Percentiles rank a stretch among this genome's conserved stretches.
These are phyloP conservation scores for Strobilomyces dryophilus DNA, from an alignment of 768 basidiomycete genomes.

Conservation along the genomic window DNA sequence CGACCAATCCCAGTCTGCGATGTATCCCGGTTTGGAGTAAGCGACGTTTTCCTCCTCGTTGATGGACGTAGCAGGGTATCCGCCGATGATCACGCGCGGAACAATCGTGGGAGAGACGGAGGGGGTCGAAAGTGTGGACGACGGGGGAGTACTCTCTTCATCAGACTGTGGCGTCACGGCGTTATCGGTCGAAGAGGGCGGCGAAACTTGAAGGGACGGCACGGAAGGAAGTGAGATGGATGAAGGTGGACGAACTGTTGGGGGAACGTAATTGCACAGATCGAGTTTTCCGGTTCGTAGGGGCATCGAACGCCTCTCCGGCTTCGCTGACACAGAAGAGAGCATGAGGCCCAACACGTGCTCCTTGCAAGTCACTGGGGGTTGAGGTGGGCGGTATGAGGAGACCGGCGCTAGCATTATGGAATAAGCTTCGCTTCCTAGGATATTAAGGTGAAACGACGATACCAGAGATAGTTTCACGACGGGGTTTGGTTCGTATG, in stretches of 20 bases:
- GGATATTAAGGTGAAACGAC: background rate
- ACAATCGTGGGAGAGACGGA: conserved; percentile 16
- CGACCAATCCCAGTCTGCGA: conserved; percentile 26
- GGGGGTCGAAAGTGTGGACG: conserved; percentile 28
- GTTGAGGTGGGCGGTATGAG: background rate
- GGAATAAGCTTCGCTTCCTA: conserved; percentile 1
- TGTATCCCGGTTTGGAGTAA: background rate
- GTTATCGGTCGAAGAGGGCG: background rate
- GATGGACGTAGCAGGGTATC: conserved; percentile 20
- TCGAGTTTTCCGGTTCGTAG: conserved; percentile 21
- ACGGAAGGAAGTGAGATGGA: conserved; percentile 1
- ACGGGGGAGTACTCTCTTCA: conserved; percentile 22
- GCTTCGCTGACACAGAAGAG: background rate
- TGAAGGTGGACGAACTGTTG: conserved; percentile 7
- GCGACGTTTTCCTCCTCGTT: background rate
- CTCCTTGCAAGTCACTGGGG: conserved; percentile 8
- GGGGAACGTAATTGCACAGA: conserved; percentile 33
- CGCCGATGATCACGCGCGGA: conserved; percentile 24
- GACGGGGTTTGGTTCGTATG: conserved; percentile 5
- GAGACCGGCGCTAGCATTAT: conserved; percentile 6
- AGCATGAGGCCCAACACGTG: conserved; percentile 7
- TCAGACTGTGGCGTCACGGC: background rate
- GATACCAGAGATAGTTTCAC: conserved; percentile 23
- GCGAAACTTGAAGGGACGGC: background rate
- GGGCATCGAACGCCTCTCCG: background rate